A percentile compares a stretch with the other conserved stretches of the same genome.
Evolutionary conservation across 257 asterid genomes (phyloP).

Genomic region (Ajuga chamaepitys): DNA sequence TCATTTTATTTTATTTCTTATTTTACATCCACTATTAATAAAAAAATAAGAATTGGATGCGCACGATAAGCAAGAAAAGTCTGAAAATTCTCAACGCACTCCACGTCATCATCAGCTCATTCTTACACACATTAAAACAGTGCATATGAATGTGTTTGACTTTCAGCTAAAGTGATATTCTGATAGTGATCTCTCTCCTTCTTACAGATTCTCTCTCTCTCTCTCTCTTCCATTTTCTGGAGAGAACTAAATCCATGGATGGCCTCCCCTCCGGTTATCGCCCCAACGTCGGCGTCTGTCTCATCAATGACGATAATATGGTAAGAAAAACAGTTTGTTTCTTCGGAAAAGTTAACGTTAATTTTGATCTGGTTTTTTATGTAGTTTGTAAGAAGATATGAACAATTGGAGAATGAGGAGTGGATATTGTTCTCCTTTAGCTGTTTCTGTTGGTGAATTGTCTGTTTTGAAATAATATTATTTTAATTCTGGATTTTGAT

Average conservation of each 20-base stretch:
- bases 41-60: slow-evolving; percentile 19
- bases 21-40: no score
- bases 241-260: slow-evolving; percentile 53
- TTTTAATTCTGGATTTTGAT: slow-evolving; percentile 4
- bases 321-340: slow-evolving; percentile 15
- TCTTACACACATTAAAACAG: slow-evolving; percentile 25
- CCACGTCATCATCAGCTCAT: slow-evolving; percentile 41
- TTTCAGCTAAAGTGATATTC: slow-evolving; percentile 42
- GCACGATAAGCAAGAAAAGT: slow-evolving; percentile 29
- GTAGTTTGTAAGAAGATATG: neutral
- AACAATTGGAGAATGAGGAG: neutral
- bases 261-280: slow-evolving; percentile 98
- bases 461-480: neutral
- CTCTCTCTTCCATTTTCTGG: slow-evolving; percentile 1
- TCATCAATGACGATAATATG: slow-evolving; percentile 68
- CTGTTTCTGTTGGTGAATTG: neutral
- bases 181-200: slow-evolving; percentile 44
- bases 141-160: slow-evolving; percentile 49
- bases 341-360: neutral
- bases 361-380: neutral
- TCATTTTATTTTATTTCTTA: no score
- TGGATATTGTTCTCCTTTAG: neutral
- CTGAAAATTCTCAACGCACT: slow-evolving; percentile 19
- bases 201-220: neutral
- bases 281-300: slow-evolving; percentile 95